Conservation (phyloP, 1,139 yeast genomes). For the Debaryomyces sp. region DNA sequence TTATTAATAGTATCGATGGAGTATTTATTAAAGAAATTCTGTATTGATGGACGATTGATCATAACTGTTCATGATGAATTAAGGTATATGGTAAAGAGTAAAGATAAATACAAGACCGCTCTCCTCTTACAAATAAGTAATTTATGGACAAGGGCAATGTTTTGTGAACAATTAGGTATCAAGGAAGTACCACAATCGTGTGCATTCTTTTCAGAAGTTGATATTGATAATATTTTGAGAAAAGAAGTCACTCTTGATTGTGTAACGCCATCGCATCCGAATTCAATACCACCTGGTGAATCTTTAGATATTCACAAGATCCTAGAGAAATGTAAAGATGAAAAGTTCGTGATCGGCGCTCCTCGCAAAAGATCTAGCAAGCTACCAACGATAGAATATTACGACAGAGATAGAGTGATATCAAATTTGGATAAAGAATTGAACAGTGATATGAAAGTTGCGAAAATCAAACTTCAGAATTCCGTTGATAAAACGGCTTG, state of each 20-base stretch:
- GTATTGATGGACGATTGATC: conserved; percentile 75
- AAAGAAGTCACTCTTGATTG: conserved; percentile 91
- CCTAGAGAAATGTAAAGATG: conserved; percentile 35
- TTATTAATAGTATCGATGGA: conserved; percentile 86
- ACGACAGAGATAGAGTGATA: conserved; percentile 27
- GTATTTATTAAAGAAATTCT: conserved; percentile 65
- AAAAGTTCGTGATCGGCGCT: conserved; percentile 18
- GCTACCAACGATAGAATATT: conserved; percentile 19
- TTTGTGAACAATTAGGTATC: conserved; percentile 90
- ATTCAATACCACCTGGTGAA: conserved; percentile 78
- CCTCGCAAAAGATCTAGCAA: conserved; percentile 1
- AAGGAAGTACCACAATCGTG: conserved; percentile 90
- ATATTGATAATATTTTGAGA: conserved; percentile 82
- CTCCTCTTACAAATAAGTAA: conserved; percentile 86
- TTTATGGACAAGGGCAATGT: conserved; percentile 95
- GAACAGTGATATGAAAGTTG: conserved; percentile 19
- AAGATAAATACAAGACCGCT: conserved; percentile 75
- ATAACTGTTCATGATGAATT: conserved; percentile 96
- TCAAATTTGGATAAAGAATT: conserved; percentile 25
- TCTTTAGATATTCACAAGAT: conserved; percentile 62
- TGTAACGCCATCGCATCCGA: conserved; percentile 83
- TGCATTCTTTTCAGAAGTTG: conserved; percentile 95
- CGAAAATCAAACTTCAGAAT: conserved; percentile 33
- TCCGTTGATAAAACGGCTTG: conserved; percentile 29
- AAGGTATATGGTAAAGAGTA: conserved; percentile 73